Percentiles rank a stretch among this genome's conserved stretches.
phyloP scores from a whole-genome alignment of 805 yeast genomes.

The Starmera amethionina region DNA sequence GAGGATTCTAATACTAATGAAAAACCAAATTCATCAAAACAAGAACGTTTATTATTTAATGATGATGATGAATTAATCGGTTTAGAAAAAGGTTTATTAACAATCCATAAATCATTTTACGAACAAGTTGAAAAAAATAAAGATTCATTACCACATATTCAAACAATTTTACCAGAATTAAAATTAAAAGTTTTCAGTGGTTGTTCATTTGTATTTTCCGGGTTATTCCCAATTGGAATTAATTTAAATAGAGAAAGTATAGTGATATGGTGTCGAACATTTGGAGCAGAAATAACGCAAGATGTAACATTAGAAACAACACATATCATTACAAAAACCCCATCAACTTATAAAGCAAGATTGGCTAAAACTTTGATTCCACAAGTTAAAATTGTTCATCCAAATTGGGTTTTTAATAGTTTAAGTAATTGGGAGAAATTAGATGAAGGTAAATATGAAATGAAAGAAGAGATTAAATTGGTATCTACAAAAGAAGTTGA shows the following conservation, averaged over 20 bases:
- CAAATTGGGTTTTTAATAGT: conserved; percentile 89
- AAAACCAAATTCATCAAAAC: conserved; percentile 1
- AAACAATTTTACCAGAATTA: conserved; percentile 64
- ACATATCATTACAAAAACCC: conserved; percentile 76
- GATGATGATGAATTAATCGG: conserved; percentile 70
- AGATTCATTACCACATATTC: conserved; percentile 50
- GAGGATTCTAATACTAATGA: not conserved
- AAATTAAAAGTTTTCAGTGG: conserved; percentile 60
- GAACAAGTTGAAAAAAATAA: conserved; percentile 30
- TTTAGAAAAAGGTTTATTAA: conserved; percentile 49
- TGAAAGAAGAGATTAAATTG: conserved; percentile 40
- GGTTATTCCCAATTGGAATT: conserved; percentile 80
- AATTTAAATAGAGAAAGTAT: conserved; percentile 70
- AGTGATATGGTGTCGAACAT: conserved; percentile 84
- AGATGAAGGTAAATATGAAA: conserved; percentile 47
- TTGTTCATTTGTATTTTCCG: conserved; percentile 69
- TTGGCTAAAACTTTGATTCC: conserved; percentile 58
- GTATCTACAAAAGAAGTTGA: conserved; percentile 31
- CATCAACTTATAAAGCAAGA: conserved; percentile 77
- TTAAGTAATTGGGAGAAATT: conserved; percentile 68
- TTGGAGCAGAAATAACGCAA: conserved; percentile 78
- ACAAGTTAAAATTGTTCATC: conserved; percentile 67
- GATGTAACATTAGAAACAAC: conserved; percentile 70
- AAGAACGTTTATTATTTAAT: conserved; percentile 47
- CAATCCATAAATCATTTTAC: conserved; percentile 64